These are phyloP conservation scores for Sarocladium strictum DNA, from an alignment of 2,329 filamentous ascomycete genomes.

Conservation along the genomic window DNA sequence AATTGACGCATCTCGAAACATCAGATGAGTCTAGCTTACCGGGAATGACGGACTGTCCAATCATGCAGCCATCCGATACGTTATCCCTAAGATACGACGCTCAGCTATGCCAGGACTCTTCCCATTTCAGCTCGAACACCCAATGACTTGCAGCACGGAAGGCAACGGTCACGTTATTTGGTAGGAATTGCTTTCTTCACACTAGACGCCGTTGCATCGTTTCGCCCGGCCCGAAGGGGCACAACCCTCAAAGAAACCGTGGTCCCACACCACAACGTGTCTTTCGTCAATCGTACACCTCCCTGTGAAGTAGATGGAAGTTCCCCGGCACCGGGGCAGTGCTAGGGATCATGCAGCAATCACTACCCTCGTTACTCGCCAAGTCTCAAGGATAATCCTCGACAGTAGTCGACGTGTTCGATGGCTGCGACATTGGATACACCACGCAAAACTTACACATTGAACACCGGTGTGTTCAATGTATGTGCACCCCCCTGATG, in stretches of 20 bases:
- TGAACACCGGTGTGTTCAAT: not conserved
- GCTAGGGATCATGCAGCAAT: not conserved
- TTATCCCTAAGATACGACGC: not conserved
- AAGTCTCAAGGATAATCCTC: slow-evolving; percentile 2
- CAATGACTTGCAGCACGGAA: slow-evolving; percentile 4
- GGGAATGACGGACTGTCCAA: slow-evolving; percentile 1
- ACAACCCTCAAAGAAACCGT: too few species aligned
- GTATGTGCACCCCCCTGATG: not conserved
- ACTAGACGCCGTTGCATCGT: not conserved
- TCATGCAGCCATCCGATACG: not conserved
- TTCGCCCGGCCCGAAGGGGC: not conserved
- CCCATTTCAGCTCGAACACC: not conserved
- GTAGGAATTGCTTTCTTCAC: not conserved
- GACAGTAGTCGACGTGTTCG: not conserved
- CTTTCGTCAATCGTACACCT: too few species aligned
- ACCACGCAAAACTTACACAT: not conserved
- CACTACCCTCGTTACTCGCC: not conserved
- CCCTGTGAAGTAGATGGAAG: not conserved
- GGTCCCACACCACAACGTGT: too few species aligned
- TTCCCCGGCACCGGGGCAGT: not conserved
- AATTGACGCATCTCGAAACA: slow-evolving; percentile 1
- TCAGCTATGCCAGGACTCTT: not conserved
- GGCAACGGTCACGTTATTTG: slow-evolving; percentile 5
- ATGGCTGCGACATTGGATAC: slow-evolving; percentile 2
- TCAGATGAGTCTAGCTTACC: not conserved